Conservation (phyloP, 2,329 filamentous ascomycete genomes). For the Aspergillus intermedius region DNA sequence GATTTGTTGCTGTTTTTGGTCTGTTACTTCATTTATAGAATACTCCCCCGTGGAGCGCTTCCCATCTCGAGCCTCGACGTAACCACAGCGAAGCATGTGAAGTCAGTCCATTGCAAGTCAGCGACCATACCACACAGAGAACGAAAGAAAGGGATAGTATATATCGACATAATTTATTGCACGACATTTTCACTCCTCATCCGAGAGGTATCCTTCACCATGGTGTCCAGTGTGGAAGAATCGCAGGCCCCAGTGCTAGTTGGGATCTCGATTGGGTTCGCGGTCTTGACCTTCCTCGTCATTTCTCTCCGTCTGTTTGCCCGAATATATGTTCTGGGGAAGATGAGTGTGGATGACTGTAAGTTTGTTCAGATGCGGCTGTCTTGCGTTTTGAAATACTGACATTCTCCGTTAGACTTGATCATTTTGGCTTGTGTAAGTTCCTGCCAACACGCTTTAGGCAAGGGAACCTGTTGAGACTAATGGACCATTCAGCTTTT, state of each 20-base stretch:
- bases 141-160: not conserved
- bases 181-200: not conserved
- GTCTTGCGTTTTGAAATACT: not conserved
- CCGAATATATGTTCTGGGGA: slow-evolving; percentile 31
- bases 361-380: slow-evolving; percentile 5
- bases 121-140: too few relatives aligned
- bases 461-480: not conserved
- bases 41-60: not conserved
- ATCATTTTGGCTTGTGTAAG: slow-evolving; percentile 26
- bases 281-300: slow-evolving; percentile 32
- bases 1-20: not conserved
- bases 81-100: not conserved
- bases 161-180: not conserved
- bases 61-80: not conserved
- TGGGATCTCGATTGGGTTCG: slow-evolving; percentile 33
- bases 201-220: slow-evolving; percentile 1
- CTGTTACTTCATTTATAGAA: not conserved
- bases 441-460: not conserved
- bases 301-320: slow-evolving; percentile 35
- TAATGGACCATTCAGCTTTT: slow-evolving; percentile 15
- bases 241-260: slow-evolving; percentile 29
- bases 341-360: slow-evolving; percentile 27
- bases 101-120: not conserved
- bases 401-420: slow-evolving; percentile 16
- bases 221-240: slow-evolving; percentile 14